A percentile compares a stretch with the other conserved stretches of the same genome.
Evolutionary conservation across 768 basidiomycete genomes (phyloP).

Genomic region (Rhodotorula taiwanensis): DNA sequence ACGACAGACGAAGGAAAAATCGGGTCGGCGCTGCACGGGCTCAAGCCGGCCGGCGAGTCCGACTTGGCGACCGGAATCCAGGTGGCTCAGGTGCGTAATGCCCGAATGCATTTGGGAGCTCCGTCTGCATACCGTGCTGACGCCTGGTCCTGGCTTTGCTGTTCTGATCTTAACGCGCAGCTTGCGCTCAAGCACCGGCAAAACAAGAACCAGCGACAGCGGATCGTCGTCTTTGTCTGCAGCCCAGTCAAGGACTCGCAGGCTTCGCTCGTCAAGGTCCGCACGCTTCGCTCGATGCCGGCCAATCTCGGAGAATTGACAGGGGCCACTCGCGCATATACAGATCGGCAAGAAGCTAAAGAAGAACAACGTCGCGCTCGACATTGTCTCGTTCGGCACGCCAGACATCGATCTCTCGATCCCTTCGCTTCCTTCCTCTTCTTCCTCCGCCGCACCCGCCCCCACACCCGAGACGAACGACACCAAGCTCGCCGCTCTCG

Average conservation of each 20-base stretch:
- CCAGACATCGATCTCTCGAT: slow-evolving; percentile 84
- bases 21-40: slow-evolving; percentile 67
- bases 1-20: slow-evolving; percentile 92
- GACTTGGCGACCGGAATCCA: slow-evolving; percentile 86
- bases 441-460: slow-evolving; percentile 26
- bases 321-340: slow-evolving; percentile 38
- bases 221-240: slow-evolving; percentile 87
- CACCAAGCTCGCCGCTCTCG: slow-evolving; percentile 65
- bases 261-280: slow-evolving; percentile 48
- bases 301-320: too few relatives aligned
- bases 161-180: slow-evolving; percentile 18
- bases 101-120: too few relatives aligned
- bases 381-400: slow-evolving; percentile 82
- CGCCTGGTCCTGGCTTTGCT: background rate
- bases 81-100: slow-evolving; percentile 66
- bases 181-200: slow-evolving; percentile 94
- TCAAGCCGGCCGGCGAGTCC: slow-evolving; percentile 68
- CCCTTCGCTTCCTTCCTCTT: slow-evolving; percentile 69
- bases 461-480: slow-evolving; percentile 52
- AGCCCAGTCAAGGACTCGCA: slow-evolving; percentile 77
- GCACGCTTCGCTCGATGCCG: too few relatives aligned
- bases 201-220: slow-evolving; percentile 95
- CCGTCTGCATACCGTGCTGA: too few relatives aligned
- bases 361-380: slow-evolving; percentile 97
- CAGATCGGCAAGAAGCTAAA: slow-evolving; percentile 93